Evolutionary conservation across 2,329 filamentous ascomycete species (phyloP).

Genomic region (Alternaria sp.): DNA sequence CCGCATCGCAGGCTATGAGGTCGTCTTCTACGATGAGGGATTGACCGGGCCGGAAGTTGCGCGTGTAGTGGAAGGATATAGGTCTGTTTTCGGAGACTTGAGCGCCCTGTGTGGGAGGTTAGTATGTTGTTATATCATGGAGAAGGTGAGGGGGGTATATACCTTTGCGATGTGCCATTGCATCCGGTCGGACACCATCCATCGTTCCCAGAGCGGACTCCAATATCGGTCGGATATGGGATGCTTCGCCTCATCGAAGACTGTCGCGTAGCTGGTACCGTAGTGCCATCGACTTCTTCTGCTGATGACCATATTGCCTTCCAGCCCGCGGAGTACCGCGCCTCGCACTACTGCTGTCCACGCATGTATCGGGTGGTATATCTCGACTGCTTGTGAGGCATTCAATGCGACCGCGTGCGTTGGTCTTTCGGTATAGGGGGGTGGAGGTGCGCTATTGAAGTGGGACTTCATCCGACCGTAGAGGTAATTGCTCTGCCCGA

Average conservation of each 20-base stretch:
- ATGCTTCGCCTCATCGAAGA: constrained; percentile 78
- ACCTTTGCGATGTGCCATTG: constrained; percentile 81
- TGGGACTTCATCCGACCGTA: constrained; percentile 71
- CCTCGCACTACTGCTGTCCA: constrained; percentile 83
- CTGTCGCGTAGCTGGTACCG: constrained; percentile 80
- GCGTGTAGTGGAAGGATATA: constrained; percentile 83
- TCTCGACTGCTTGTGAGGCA: constrained; percentile 68
- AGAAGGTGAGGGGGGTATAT: no score
- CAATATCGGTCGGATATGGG: constrained; percentile 76
- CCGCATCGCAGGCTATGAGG: constrained; percentile 75
- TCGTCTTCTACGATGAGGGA: constrained; percentile 80
- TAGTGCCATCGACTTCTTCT: constrained; percentile 78
- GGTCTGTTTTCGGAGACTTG: constrained; percentile 75
- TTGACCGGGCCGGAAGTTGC: constrained; percentile 81
- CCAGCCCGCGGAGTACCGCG: constrained; percentile 74
- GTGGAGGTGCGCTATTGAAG: constrained; percentile 62
- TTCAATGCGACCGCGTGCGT: constrained; percentile 65
- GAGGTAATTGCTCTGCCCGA: constrained; percentile 79
- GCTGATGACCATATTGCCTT: constrained; percentile 80
- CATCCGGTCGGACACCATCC: constrained; percentile 85
- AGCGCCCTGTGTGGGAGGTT: constrained; percentile 62
- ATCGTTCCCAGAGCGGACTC: constrained; percentile 79
- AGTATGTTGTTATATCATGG: no score
- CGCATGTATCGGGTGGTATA: constrained; percentile 82
- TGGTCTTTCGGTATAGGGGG: constrained; percentile 70